These are phyloP conservation scores for Botryosphaeria dothidea DNA, from an alignment of 2,329 filamentous ascomycete species.

Conservation along the genomic window DNA sequence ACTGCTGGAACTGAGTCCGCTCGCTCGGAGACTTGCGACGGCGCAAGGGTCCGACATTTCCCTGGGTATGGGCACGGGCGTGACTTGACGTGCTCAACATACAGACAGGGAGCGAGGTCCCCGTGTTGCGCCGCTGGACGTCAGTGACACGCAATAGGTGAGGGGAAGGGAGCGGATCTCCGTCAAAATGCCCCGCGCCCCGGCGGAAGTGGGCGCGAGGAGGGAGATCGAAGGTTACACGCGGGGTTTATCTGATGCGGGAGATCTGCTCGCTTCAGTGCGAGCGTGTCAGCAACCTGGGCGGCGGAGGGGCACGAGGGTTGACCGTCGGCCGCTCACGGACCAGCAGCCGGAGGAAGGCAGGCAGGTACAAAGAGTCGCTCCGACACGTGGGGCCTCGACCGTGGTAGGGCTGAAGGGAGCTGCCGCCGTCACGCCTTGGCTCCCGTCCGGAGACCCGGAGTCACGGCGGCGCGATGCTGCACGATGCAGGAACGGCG, in stretches of 20 bases:
- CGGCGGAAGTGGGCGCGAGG: background rate
- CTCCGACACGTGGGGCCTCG: conserved; percentile 17
- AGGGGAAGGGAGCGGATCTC: background rate
- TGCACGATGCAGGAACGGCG: conserved; percentile 15
- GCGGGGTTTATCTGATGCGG: background rate
- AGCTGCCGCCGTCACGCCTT: conserved; percentile 1
- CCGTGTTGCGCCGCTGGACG: background rate
- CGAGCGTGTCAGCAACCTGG: conserved; percentile 12
- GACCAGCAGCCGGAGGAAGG: conserved; percentile 12
- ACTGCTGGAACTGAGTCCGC: background rate
- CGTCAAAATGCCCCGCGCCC: background rate
- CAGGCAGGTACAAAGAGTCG: conserved; percentile 1
- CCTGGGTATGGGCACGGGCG: no score
- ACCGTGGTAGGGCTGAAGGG: conserved; percentile 17
- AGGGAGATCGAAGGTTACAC: conserved; percentile 2
- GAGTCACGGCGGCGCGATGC: conserved; percentile 2
- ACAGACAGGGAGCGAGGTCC: background rate
- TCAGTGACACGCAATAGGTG: background rate
- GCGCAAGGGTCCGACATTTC: no score
- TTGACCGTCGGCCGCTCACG: conserved; percentile 4
- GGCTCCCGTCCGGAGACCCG: conserved; percentile 2
- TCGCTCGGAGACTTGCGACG: no score
- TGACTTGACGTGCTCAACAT: no score
- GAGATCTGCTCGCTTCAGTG: conserved; percentile 2
- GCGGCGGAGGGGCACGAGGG: background rate